phyloP scores from a whole-genome alignment of 495 filamentous ascomycete species.

The Penicillium lividum region DNA sequence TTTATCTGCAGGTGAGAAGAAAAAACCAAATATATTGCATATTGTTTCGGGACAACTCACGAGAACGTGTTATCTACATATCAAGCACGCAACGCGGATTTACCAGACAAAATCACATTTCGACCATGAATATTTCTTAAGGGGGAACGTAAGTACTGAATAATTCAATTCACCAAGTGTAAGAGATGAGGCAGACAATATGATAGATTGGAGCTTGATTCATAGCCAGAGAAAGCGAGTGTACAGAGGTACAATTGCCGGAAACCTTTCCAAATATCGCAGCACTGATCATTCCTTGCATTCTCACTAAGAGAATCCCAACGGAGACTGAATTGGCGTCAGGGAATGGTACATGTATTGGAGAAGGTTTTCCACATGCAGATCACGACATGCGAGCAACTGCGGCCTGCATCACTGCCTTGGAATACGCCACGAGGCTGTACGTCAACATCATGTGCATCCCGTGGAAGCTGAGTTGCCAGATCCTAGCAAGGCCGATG shows the following conservation, averaged over 20 bases:
- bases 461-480: slow-evolving; percentile 7
- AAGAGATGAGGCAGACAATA: background rate
- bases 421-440: slow-evolving; percentile 5
- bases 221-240: background rate
- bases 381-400: background rate
- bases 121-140: background rate
- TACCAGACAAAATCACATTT: no score
- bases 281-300: background rate
- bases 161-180: background rate
- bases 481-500: slow-evolving; percentile 3
- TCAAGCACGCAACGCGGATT: no score
- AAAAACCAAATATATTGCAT: no score
- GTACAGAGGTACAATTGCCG: background rate
- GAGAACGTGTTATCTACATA: no score
- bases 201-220: background rate
- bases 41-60: no score
- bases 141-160: background rate
- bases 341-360: background rate
- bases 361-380: no score
- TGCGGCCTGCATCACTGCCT: background rate
- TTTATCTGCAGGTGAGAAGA: no score
- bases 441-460: slow-evolving; percentile 10
- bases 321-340: background rate
- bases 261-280: background rate
- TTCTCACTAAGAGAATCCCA: background rate